Base-by-base conservation (phyloP, 768 basidiomycete genomes). In the Galerina marginata region DNA sequence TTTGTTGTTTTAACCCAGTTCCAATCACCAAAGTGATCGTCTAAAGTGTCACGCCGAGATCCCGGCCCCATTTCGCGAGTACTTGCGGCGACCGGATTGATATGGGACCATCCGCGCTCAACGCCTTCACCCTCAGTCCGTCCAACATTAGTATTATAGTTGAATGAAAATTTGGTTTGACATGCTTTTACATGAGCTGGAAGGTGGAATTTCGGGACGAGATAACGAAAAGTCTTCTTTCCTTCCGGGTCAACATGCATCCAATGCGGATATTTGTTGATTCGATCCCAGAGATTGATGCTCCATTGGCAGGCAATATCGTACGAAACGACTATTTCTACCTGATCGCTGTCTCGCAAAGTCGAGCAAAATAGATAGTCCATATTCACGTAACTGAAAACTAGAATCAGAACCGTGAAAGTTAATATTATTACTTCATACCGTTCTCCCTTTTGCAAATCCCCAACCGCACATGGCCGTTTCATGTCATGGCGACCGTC, bases 51-150 rank as follows among this genome's bases (percentile, higher is more conserved):
- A 66, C 56, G 47, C 39, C 71, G 37, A 39, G 59, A 52, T 43
- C 55, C 61, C 23, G 63, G 65, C 2, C 74, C 73, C 78, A 79
- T 79, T 38, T 79, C 76, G 25, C 67, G 65, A 2, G 76, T 79
- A 51, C 75, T 77, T 0, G 60, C 54, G 1, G 75, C 72, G 0
- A 70, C 51, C 0, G 63, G 58, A 56, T 80, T 78, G 1, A 72
- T 58, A 0, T 62, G 73, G 0, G 65, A 43, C 64, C 69, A 73
- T 1, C 76, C 76, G 14, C 77, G 75, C 37, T 72, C 66, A 0
- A 66, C 59, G 0, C 65, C 62, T 44, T 82, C 78, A 0, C 70
- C 75, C 6, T 71, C 67, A 9, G 78, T 69, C 20, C 78, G 72
- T 12, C 76, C 79, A 45, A 77, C 77, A 23, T 63, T 57, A 16